Evolutionary conservation across 495 filamentous ascomycete genomes (phyloP), one percentile per base, ranked within the genome.

Genomic region (Hypoxylon cercidicola): DNA sequence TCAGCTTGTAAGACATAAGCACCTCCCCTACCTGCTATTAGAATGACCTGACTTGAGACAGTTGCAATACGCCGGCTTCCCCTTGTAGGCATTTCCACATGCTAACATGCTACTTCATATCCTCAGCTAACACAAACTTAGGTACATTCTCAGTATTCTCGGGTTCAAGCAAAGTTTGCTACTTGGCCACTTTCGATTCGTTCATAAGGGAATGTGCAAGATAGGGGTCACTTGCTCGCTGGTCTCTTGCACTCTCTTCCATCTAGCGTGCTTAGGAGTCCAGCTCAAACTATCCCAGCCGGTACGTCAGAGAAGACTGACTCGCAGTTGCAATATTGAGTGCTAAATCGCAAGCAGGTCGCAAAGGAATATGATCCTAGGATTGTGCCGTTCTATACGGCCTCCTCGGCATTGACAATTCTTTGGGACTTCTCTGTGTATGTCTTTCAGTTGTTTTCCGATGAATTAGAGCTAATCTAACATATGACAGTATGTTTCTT

Each of bases 141-240:
- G 76, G 37, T 81, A 81, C 48, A 76, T 79, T 48, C 55, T 69
- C 6, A 74, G 75, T 35, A 75, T 85, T 15, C 74, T 85, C 21
- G 79, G 79, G 4, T 87, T 85, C 72, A 87, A 87, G 55, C 68
- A 83, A 15, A 78, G 79, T 34, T 66, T 85, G 12, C 67, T 85
- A 12, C 56, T 77, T 15, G 81, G 79, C 4, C 85, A 85, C 56
- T 68, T 81, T 5, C 80, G 83, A 25, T 81, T 85, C 51, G 74
- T 79, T 0, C 79, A 81, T 6, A 70, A 77, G 23, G 72, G 75
- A 15, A 44, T 55, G 18, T 84, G 83, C 66, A 72, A 75, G 19
- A 55, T 70, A 12, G 56, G 68, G 1, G 73, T 79, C 2, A 70
- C 75, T 28, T 64, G 40, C 9, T 67, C 79, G 28, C 75, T 79